These are phyloP conservation scores for Diplodia intermedia DNA, from an alignment of 2,329 filamentous ascomycete species.

Conservation along the genomic window DNA sequence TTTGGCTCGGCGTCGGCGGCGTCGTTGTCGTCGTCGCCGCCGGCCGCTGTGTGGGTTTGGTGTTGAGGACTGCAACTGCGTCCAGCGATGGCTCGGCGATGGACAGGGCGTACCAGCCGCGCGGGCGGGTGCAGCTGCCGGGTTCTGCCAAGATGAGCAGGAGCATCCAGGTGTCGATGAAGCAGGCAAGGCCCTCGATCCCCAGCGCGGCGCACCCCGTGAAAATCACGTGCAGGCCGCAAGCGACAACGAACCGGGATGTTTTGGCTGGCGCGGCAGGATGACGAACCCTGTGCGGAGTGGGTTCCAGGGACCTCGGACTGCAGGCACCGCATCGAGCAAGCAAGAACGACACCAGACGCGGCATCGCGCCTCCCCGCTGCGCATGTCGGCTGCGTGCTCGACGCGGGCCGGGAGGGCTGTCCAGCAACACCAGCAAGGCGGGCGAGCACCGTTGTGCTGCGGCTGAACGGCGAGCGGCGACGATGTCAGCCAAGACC, in stretches of 20 bases:
- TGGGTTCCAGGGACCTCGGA: not conserved
- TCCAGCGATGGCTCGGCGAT: no score
- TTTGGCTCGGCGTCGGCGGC: no score
- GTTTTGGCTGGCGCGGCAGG: not conserved
- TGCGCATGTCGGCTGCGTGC: not conserved
- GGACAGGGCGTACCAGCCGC: not conserved
- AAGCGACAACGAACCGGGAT: conserved; percentile 2
- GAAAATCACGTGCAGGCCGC: conserved; percentile 5
- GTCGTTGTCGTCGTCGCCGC: no score
- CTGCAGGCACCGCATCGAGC: not conserved
- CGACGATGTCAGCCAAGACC: conserved; percentile 23
- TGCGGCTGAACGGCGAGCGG: not conserved
- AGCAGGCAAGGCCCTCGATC: not conserved
- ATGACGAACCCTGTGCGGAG: conserved; percentile 6
- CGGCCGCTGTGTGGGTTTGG: not conserved
- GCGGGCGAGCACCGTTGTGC: not conserved
- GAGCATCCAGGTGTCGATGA: not conserved
- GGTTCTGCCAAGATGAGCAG: not conserved
- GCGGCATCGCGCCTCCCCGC: not conserved
- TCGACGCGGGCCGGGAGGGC: not conserved
- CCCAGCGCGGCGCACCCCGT: not conserved
- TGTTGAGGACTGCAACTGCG: not conserved
- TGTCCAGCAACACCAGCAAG: not conserved
- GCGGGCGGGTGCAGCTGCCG: not conserved
- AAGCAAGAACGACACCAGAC: not conserved